Percentiles rank a stretch among this genome's conserved stretches.
These are phyloP conservation scores for Colletotrichum gigasporum DNA, from an alignment of 2,329 filamentous ascomycete species.

Conservation along the genomic window DNA sequence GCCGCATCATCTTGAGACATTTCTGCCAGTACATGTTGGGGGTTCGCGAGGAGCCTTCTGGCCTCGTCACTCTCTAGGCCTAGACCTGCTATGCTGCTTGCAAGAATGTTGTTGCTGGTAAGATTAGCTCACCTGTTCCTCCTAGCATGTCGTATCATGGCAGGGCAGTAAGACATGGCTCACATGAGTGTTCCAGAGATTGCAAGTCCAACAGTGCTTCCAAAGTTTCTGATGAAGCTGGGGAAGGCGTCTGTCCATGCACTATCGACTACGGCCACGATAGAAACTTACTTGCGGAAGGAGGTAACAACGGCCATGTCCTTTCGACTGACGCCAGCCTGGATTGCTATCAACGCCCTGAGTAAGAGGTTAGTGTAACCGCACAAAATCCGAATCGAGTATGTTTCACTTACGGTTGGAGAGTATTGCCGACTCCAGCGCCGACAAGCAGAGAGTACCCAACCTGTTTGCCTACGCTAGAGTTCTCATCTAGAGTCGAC, in stretches of 20 bases:
- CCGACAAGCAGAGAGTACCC: slow-evolving; percentile 63
- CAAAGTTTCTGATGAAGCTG: slow-evolving; percentile 51
- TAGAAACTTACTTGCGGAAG: slow-evolving; percentile 48
- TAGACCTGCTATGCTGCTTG: slow-evolving; percentile 39
- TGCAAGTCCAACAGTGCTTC: slow-evolving; percentile 49
- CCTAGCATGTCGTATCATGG: neutral
- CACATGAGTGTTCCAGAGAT: slow-evolving; percentile 50
- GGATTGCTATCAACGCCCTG: slow-evolving; percentile 60
- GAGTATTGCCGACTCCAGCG: slow-evolving; percentile 60
- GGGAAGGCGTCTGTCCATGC: neutral
- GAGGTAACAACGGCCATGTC: slow-evolving; percentile 56
- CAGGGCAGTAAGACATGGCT: slow-evolving; percentile 5
- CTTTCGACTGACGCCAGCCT: slow-evolving; percentile 62
- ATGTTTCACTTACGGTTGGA: slow-evolving; percentile 52
- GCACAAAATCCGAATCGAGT: neutral
- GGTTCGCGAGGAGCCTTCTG: slow-evolving; percentile 43
- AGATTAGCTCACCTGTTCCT: neutral
- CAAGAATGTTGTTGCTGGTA: slow-evolving; percentile 48
- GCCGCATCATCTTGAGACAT: slow-evolving; percentile 41
- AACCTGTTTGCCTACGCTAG: slow-evolving; percentile 61
- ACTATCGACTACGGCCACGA: rapidly evolving
- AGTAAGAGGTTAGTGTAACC: slow-evolving; percentile 10
- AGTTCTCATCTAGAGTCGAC: slow-evolving; percentile 58
- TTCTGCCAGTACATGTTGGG: slow-evolving; percentile 41
- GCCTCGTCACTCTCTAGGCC: slow-evolving; percentile 34